Base-by-base conservation (phyloP, 805 yeast genomes). In the Wickerhamia fluorescens region DNA sequence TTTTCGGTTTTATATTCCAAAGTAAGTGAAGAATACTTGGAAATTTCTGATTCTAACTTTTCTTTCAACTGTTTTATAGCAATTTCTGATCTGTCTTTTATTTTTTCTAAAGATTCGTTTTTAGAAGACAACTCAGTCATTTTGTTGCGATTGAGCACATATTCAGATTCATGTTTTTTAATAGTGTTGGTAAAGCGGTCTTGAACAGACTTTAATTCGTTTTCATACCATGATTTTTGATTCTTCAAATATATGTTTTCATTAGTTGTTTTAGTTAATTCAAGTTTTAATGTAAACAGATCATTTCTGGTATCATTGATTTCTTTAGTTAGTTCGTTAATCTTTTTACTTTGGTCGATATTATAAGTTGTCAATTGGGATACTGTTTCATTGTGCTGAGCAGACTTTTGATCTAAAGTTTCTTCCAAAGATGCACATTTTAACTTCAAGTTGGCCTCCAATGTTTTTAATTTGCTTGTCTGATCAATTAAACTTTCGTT, bases 21-120 rank as follows among this genome's bases (percentile, higher is more conserved):
- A 25, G 46, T 51, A 17, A 50, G 32, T 7, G 44, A 44, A 1
- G 51, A 35, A 6, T 35, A 37, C 20, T 46, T 32, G 5, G 43
- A 27, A 3, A 47, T 29, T 22, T 45, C 47, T n/a, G 34, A 28
- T 28, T 61, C 66, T 11, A 49, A 29, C 16, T 65, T 57, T 38
- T 67, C 73, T 14, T 64, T 65, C 16, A 78, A 47, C 4, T 63
- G 56, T 38, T 70, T 71, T 15, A 74, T 49, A 31, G 71, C 61
- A 2, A 60, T 39, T 16, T 71, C 47, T 4, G 72, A 44, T n/a
- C 33, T 30, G 12, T 27, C 59, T 51, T 35, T 76, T 68, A 38
- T 68, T 16, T 33, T 36, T 20, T 39, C 47, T 16, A 50, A 47
- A 3, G 54, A 34, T 5, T 45, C 48, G 12, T 49, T 46, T 33